Percentiles rank a stretch among this genome's conserved stretches.
Evolutionary conservation across 208 protist species (phyloP).

Genomic region (Crithidia brevicula): DNA sequence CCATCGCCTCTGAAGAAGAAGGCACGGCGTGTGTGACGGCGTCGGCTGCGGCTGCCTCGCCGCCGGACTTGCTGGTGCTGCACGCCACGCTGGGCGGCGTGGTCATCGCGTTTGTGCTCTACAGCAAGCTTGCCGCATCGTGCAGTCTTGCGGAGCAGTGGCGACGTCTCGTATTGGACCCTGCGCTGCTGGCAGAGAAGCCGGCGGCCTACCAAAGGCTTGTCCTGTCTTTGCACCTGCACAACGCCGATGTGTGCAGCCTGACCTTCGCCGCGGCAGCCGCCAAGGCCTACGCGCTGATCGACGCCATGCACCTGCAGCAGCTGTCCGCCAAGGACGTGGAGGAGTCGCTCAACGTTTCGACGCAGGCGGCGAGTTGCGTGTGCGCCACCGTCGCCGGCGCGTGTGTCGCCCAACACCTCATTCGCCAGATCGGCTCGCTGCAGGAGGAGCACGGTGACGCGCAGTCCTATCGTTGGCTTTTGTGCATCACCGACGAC

Average conservation of each 20-base stretch:
- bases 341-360: conserved; percentile 12
- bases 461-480: conserved; percentile 26
- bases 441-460: conserved; percentile 1
- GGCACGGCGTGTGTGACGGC: conserved; percentile 13
- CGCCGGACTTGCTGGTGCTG: conserved; percentile 24
- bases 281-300: conserved; percentile 20
- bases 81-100: conserved; percentile 13
- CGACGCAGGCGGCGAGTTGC: neutral
- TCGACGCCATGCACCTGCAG: conserved; percentile 38
- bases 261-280: conserved; percentile 12
- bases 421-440: conserved; percentile 37
- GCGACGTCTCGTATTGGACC: conserved; percentile 32
- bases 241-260: neutral
- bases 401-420: conserved; percentile 49
- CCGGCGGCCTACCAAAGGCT: conserved; percentile 40
- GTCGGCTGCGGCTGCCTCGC: neutral
- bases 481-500: conserved; percentile 9
- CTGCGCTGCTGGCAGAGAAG: conserved; percentile 22
- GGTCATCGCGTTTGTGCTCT: conserved; percentile 44
- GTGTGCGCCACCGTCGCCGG: conserved; percentile 48
- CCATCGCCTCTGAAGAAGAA: conserved; percentile 25
- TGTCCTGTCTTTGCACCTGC: conserved; percentile 41
- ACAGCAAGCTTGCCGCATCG: conserved; percentile 2
- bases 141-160: conserved; percentile 36
- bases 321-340: conserved; percentile 30